These are phyloP conservation scores for Pythium aphanidermatum DNA, from an alignment of 352 stramenopile genomes.

Conservation along the genomic window DNA sequence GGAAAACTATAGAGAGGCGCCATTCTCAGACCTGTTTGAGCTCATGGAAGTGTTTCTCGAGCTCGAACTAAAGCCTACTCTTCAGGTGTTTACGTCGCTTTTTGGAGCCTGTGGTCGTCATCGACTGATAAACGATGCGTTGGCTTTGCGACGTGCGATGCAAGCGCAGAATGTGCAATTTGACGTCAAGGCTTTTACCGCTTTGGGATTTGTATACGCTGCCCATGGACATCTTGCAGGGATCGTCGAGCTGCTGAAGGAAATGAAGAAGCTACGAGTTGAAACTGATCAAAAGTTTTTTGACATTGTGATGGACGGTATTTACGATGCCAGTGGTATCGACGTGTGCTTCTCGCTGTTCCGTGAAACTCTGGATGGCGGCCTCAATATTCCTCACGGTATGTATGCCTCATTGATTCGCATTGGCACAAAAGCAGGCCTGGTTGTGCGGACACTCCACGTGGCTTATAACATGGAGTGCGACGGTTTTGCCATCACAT, in stretches of 20 bases:
- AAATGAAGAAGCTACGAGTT: slow-evolving; percentile 35
- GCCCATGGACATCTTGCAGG: slow-evolving; percentile 43
- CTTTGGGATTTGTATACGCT: slow-evolving; percentile 58
- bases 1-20: slow-evolving; percentile 51
- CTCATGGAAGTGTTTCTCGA: slow-evolving; percentile 72
- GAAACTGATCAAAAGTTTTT: slow-evolving; percentile 53
- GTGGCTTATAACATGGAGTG: slow-evolving; percentile 84
- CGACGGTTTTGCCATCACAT: slow-evolving; percentile 51
- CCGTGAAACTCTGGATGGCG: slow-evolving; percentile 34
- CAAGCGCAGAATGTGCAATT: slow-evolving; percentile 27
- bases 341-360: slow-evolving; percentile 72
- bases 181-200: slow-evolving; percentile 64
- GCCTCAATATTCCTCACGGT: slow-evolving; percentile 39
- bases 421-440: slow-evolving; percentile 46
- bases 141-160: slow-evolving; percentile 55
- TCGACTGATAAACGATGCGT: slow-evolving; percentile 44
- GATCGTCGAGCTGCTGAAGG: slow-evolving; percentile 36
- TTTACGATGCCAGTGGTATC: slow-evolving; percentile 50
- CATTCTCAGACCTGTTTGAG: slow-evolving; percentile 56
- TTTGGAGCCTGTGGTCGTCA: slow-evolving; percentile 59
- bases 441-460: slow-evolving; percentile 65
- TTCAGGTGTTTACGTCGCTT: slow-evolving; percentile 73
- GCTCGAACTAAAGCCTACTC: slow-evolving; percentile 40
- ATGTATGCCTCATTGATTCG: slow-evolving; percentile 57
- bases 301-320: slow-evolving; percentile 47